Evolutionary conservation across 306 rosid species (phyloP).

Genomic region (Vicia sativa): DNA sequence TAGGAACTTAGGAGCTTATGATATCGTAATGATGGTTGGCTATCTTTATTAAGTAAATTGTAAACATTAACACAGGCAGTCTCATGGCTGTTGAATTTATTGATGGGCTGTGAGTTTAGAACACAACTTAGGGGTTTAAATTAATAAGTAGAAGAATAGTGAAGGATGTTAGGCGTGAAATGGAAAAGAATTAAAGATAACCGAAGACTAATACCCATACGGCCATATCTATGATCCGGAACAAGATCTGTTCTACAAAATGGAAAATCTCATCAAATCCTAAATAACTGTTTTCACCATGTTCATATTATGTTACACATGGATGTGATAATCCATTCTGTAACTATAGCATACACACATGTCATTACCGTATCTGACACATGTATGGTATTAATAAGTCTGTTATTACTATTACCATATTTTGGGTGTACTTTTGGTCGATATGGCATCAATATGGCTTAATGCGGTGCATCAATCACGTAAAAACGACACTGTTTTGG

Average conservation of each 20-base stretch:
- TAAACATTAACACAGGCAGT: neutral
- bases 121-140: neutral
- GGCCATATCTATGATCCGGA: neutral
- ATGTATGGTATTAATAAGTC: neutral
- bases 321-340: neutral
- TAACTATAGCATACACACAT: neutral
- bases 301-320: neutral
- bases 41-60: neutral
- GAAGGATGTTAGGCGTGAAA: neutral
- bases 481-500: constrained; percentile 6
- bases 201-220: neutral
- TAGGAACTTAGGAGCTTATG: neutral
- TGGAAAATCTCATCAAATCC: constrained; percentile 1
- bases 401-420: neutral
- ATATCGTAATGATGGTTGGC: neutral
- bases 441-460: constrained; percentile 20
- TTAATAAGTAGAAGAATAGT: neutral
- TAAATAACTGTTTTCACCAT: neutral
- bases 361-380: neutral
- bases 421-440: constrained; percentile 10
- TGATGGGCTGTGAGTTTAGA: neutral
- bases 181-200: neutral
- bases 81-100: neutral
- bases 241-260: neutral
- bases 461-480: neutral